These are phyloP conservation scores for Alternaria consortialis DNA, from an alignment of 2,329 filamentous ascomycete genomes.

Conservation along the genomic window DNA sequence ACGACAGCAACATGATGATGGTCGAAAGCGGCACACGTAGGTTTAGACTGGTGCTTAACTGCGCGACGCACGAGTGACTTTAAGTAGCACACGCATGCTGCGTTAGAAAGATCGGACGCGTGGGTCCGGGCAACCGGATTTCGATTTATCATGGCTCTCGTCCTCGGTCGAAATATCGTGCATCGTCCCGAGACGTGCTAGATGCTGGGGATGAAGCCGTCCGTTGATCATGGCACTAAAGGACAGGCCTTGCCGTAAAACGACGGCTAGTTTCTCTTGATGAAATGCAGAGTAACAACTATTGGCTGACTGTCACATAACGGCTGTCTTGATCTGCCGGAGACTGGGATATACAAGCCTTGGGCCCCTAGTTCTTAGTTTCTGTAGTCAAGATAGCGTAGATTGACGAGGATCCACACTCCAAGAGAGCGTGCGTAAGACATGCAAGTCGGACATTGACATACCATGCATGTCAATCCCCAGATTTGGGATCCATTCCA, in stretches of 20 bases:
- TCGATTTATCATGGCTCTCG: not conserved
- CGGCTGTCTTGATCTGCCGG: not conserved
- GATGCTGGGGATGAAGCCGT: not conserved
- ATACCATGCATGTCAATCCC: not conserved
- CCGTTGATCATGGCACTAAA: not conserved
- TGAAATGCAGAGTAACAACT: not conserved
- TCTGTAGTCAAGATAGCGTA: not conserved
- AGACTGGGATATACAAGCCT: not conserved
- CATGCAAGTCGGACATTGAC: not conserved
- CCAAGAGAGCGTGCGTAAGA: not conserved
- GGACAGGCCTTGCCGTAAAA: not conserved
- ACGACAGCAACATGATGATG: not conserved
- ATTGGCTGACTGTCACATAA: not conserved
- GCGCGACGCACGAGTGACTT: not conserved
- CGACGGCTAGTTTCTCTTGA: not conserved
- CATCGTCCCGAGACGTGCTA: not conserved
- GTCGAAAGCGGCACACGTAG: fast-evolving
- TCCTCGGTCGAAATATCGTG: not conserved
- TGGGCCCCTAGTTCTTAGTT: not conserved
- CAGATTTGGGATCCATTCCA: not conserved
- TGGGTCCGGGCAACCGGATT: not conserved
- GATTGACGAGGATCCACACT: not conserved
- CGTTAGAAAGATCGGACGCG: not conserved
- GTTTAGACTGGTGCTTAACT: not conserved
- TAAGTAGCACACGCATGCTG: not conserved